Evolutionary conservation across 352 stramenopile genomes (phyloP), one percentile per base, ranked within the genome.

Genomic region (Phytophthora ohioensis): DNA sequence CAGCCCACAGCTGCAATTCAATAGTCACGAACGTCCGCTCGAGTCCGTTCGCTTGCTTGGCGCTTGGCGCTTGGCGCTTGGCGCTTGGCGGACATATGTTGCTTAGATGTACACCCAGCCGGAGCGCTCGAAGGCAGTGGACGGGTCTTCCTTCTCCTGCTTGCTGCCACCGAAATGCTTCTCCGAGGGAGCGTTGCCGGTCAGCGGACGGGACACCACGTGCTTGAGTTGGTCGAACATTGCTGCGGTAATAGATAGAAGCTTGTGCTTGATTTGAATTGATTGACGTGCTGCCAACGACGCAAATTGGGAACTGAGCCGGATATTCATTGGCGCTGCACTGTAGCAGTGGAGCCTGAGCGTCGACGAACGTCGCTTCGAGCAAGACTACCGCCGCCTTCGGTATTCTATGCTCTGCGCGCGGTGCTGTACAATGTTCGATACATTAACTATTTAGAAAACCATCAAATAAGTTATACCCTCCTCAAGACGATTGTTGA

Each of bases 221-320:
- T 78, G 81, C 80, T 93, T 93, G 69, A 93, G 73, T 65, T 91
- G 81, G 74, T 93, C 81, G 63, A 93, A 72, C 85, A 93, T 93
- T 32, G 53, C 53, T 39, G 15, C n/a, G 43, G 35, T 12, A 11
- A 11, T 31, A 27, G 31, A 32, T 43, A 32, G 3, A 35, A 49
- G 76, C 13, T 66, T 63, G 46, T 12, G 21, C 12, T 48, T 49
- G 64, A 60, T 6, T 57, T 59, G 34, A 55, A 61, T 68, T 52
- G 56, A 63, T 35, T 42, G 36, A 69, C 53, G 39, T 72, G 52
- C 31, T 54, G 43, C 45, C 27, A 5, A 76, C 49, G 41, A 73
- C 30, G 74, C 64, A 76, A 84, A 78, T 85, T 87, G 66, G 45
- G 64, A 79, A 85, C 61, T 87, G 79, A 62, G 49, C 41, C 21